Evolutionary conservation across 257 asterid genomes (phyloP).

Genomic region (Capsicum baccatum): DNA sequence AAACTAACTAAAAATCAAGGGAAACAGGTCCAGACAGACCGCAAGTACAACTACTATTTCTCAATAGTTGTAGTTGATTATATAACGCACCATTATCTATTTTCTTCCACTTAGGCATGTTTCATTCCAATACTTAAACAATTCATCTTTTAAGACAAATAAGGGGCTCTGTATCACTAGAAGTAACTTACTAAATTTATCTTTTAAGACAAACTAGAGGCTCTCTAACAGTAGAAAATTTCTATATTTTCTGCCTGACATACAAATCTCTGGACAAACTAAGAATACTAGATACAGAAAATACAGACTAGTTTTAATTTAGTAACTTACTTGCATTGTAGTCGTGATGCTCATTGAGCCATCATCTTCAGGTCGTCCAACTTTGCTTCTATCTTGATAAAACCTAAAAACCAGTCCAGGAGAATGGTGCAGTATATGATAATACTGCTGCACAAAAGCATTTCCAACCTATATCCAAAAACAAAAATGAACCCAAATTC

Average conservation of each 20-base stretch:
- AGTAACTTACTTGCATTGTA: slow-evolving; percentile 72
- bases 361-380: slow-evolving; percentile 87
- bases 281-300: not conserved
- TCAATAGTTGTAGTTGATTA: not conserved
- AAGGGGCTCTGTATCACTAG: not conserved
- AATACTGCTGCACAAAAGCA: slow-evolving; percentile 90
- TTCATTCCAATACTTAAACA: not conserved
- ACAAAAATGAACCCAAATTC: not conserved
- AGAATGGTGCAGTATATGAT: slow-evolving; percentile 76
- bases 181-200: not conserved
- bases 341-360: slow-evolving; percentile 79
- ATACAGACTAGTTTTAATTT: slow-evolving; percentile 6
- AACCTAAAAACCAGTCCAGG: slow-evolving; percentile 76
- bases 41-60: not conserved
- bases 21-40: not conserved
- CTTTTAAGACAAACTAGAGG: not conserved
- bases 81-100: not conserved
- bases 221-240: not conserved
- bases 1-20: not conserved
- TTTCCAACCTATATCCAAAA: slow-evolving; percentile 68
- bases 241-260: not conserved
- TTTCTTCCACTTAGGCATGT: slow-evolving; percentile 5
- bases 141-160: not conserved
- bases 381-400: slow-evolving; percentile 80
- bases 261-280: slow-evolving; percentile 6